Base-by-base conservation (phyloP, 371 early-diverging fungal species). In the Batrachochytrium dendrobatidis region DNA sequence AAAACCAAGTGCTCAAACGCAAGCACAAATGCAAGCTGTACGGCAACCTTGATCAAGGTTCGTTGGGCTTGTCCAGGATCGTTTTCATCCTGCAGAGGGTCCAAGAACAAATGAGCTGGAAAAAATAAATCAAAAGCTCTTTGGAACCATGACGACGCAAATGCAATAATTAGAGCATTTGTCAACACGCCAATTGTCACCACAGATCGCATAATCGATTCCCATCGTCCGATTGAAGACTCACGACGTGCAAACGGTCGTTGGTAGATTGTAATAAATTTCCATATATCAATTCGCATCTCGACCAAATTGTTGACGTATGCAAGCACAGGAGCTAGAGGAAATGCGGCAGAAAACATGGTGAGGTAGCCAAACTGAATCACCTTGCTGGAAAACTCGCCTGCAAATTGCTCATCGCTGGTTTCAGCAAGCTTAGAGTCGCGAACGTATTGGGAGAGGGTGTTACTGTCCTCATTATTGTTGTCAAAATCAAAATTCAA, bases 351-450 rank as follows among this genome's bases (percentile, higher is more conserved):
- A 3, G 74, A 72, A 60, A 86, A 86, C 39, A 86, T 53, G 10
- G 75, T 68, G 43, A 85, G 69, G 71, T 74, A 83, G 2, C 84
- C 86, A 68, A 82, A 83, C 67, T 86, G 84, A 12, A 81, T 55
- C 7, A 74, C 65, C n/a, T 39, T 39, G 39, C 39, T 39, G 15
- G 39, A 39, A 39, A 39, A 39, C 15, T 39, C 39, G 39, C n/a
- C 39, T n/a, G 39, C 12, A n/a, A 15, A 39, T 12, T 39, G 15
- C 39, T 12, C 12, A n/a, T 39, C 39, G 39, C n/a, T 39, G 29
- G 45, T 48, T 22, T 22, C 29, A 29, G 44, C 35, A 15, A 57
- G 30, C 31, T 10, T 28, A 32, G 35, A 22, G 48, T 57, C 57
- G 10, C 12, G n/a, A 22, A 33, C 57, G 48, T 57, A 57, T 25